phyloP scores from a whole-genome alignment of 2,329 filamentous ascomycete species.

The Bipolaris cookei region DNA sequence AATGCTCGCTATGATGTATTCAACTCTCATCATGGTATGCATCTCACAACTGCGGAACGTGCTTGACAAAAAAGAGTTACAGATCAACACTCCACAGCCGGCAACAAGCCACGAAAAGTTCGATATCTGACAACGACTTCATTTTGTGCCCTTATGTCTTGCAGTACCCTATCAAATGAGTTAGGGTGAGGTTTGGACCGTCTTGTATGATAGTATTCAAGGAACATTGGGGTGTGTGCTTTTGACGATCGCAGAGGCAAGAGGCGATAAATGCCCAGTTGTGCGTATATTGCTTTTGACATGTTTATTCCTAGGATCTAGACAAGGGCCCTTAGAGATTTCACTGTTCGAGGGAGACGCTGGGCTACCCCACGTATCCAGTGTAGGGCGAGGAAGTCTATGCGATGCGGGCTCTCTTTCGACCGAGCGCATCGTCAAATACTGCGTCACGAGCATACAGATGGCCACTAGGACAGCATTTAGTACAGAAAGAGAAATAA shows the following conservation, averaged over 20 bases:
- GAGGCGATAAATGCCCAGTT: not conserved
- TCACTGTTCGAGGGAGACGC: not conserved
- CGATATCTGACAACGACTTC: no score
- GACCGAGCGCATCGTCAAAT: slow-evolving; percentile 25
- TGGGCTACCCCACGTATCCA: not conserved
- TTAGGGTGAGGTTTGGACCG: no score
- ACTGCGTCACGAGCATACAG: slow-evolving; percentile 29
- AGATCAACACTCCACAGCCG: no score
- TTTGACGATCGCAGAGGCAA: not conserved
- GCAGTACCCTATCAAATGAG: no score
- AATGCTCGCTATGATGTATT: no score
- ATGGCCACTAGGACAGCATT: slow-evolving; percentile 18
- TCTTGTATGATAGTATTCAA: not conserved
- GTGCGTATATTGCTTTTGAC: not conserved
- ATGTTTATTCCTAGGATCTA: not conserved
- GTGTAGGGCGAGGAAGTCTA: not conserved
- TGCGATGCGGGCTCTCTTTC: not conserved
- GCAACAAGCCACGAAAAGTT: no score
- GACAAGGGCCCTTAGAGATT: not conserved
- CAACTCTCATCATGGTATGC: no score
- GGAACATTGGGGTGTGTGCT: not conserved
- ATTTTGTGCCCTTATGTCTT: no score
- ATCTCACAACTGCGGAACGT: no score
- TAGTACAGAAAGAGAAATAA: not conserved
- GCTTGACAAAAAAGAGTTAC: no score